Evolutionary conservation across 495 filamentous ascomycete species (phyloP), one percentile per base, ranked within the genome.

Genomic region (Mycothermus thermophilus): DNA sequence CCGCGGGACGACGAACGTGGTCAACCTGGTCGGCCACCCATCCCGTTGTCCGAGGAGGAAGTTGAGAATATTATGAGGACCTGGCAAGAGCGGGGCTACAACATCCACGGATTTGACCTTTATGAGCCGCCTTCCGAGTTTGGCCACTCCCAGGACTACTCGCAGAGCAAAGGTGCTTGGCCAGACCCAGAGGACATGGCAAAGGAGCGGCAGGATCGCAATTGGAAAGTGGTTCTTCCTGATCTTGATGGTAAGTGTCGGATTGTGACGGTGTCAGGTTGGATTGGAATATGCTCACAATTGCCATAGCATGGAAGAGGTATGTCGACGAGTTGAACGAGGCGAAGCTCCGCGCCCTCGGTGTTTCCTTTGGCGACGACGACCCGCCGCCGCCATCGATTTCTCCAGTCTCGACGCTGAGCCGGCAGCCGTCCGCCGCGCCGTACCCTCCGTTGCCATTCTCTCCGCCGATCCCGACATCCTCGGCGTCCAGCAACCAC

Each of bases 291-390:
- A 22, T 12, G 3, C 21, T 27, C 22, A 42, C 29, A 21, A 16
- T 53, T 27, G 8, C 5, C 23, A 50, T 58, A 58, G 80, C 79
- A 18, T 95, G 90, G 88, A 77, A 83, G 49, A 60, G 69, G 11
- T 94, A 96, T 58, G 80, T 88, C 20, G 65, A 78, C 30, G 69
- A 72, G 33, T 55, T 95, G 34, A 76, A 77, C 47, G 90, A 97
- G 57, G 80, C 86, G 40, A 97, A 93, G 59, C 66, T 97, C 26
- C 75, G 82, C 22, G 84, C 86, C 32, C 67, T 97, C 29, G 90
- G 90, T 28, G 90, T 95, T 2, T 80, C 69, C 12, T 66, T 79
- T 35, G 79, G 75, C 15, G 78, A 79, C 28, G 78, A 83, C 8
- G 80, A 87, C 17, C 65, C 72, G 11, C 67, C 70, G 9, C 65